These are phyloP conservation scores for Clitoria ternatea DNA, from an alignment of 306 rosid genomes.

Conservation along the genomic window DNA sequence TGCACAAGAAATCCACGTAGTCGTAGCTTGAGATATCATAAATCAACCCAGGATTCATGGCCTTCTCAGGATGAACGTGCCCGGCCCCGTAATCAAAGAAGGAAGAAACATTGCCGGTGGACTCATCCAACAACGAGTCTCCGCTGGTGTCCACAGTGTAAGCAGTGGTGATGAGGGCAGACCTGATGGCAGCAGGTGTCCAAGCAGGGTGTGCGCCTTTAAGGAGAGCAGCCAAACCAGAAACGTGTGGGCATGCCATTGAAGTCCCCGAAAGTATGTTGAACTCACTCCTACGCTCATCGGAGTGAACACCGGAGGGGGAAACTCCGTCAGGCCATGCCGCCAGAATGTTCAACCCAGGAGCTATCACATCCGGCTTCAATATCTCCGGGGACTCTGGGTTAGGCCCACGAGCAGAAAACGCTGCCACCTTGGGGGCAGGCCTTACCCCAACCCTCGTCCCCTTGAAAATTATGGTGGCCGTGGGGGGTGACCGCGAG, in stretches of 20 bases:
- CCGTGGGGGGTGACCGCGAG: slow-evolving; percentile 43
- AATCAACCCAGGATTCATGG: slow-evolving; percentile 76
- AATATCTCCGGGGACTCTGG: slow-evolving; percentile 73
- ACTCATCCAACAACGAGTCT: slow-evolving; percentile 62
- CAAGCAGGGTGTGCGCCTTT: slow-evolving; percentile 82
- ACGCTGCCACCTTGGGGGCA: slow-evolving; percentile 86
- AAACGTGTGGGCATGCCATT: slow-evolving; percentile 93
- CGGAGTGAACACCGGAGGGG: slow-evolving; percentile 62
- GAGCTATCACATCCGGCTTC: slow-evolving; percentile 81
- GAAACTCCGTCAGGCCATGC: slow-evolving; percentile 75
- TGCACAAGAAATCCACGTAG: slow-evolving; percentile 79
- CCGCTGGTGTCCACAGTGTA: slow-evolving; percentile 61
- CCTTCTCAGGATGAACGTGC: slow-evolving; percentile 75
- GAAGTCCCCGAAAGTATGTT: slow-evolving; percentile 84
- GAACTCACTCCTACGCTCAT: slow-evolving; percentile 57
- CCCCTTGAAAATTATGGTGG: slow-evolving; percentile 66
- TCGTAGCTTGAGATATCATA: slow-evolving; percentile 55
- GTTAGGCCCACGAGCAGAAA: slow-evolving; percentile 80
- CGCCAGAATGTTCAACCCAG: slow-evolving; percentile 79
- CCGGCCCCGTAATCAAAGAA: slow-evolving; percentile 76
- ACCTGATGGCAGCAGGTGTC: slow-evolving; percentile 77
- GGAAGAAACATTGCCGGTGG: slow-evolving; percentile 66
- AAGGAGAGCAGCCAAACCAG: slow-evolving; percentile 71
- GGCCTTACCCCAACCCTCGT: slow-evolving; percentile 60
- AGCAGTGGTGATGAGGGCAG: slow-evolving; percentile 82